Evolutionary conservation across 2,329 filamentous ascomycete genomes (phyloP), one percentile per base, ranked within the genome.

Genomic region (Huntiella savannae): DNA sequence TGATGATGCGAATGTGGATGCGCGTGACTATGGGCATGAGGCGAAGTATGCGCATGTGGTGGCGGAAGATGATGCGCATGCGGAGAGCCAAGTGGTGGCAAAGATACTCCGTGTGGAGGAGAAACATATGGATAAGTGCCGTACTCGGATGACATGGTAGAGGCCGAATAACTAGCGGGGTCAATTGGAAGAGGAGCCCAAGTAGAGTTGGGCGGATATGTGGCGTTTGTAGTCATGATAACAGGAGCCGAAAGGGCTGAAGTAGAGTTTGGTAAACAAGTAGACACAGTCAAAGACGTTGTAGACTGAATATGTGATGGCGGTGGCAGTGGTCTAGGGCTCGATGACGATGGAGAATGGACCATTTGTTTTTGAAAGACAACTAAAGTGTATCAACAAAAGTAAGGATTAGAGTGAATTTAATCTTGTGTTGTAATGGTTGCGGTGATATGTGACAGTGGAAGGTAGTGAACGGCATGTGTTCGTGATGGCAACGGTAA

Each of bases 1-100:
- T 44, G 42, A n/a, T 73, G 68, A 54, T 70, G 70, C 53, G 73
- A 68, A 53, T 63, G 62, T 32, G 56, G 49, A 22, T 53, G 55
- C 28, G 56, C 51, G 32, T 58, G 59, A 11, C 58, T 58, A 47
- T 60, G 57, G 45, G 61, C 54, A 33, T 58, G 55, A 42, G 59
- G 58, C 36, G 56, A 55, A 34, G 57, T 55, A 35, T 55, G 53
- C 5, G 38, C n/a, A 4, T 40, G 46, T 3, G 46, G 46, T 35
- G 41, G 36, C 8, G 37, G 51, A 13, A 76, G 72, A 38, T 76
- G 72, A 44, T 74, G 68, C 62, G 75, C 71, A 50, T 16, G 11
- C 19, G 66, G 61, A 50, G 56, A 49, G 73, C 71, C 17, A 28
- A 28, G 22, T 10, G 69, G 65, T 2, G 70, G 63, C 45, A 74